Evolutionary conservation across 352 stramenopile genomes (phyloP).

Genomic region (Pythium aristosporum): DNA sequence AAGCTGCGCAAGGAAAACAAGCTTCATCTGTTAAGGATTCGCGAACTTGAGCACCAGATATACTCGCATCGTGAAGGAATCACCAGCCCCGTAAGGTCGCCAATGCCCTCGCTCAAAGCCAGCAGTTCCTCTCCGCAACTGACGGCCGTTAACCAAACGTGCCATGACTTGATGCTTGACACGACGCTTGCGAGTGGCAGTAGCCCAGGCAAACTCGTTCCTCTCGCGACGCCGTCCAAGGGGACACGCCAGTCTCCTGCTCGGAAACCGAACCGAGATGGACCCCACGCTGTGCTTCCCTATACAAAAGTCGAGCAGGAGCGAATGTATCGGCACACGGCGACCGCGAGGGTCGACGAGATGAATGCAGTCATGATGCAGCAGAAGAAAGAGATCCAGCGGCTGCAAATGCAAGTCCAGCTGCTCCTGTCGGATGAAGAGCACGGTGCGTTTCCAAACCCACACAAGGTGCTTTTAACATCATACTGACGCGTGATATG

Average conservation of each 20-base stretch:
- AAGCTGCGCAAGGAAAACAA: slow-evolving; percentile 78
- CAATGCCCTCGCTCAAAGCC: not conserved
- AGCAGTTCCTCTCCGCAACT: slow-evolving; percentile 20
- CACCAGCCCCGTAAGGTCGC: slow-evolving; percentile 12
- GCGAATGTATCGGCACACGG: slow-evolving; percentile 27
- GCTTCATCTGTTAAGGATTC: slow-evolving; percentile 53
- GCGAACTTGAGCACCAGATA: slow-evolving; percentile 54
- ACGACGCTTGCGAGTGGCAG: slow-evolving; percentile 1
- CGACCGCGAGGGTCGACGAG: slow-evolving; percentile 36
- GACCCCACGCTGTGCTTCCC: slow-evolving; percentile 32
- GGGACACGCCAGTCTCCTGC: slow-evolving; percentile 6
- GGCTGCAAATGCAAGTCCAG: slow-evolving; percentile 64
- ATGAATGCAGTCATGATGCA: slow-evolving; percentile 44
- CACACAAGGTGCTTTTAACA: too few species aligned
- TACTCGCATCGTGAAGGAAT: slow-evolving; percentile 13
- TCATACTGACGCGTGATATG: not conserved
- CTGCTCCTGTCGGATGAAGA: slow-evolving; percentile 47
- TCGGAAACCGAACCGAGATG: slow-evolving; percentile 18
- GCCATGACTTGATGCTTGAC: slow-evolving; percentile 15
- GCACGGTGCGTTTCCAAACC: not conserved
- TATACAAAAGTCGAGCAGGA: slow-evolving; percentile 52
- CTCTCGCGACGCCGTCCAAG: slow-evolving; percentile 13
- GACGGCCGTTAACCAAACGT: slow-evolving; percentile 8
- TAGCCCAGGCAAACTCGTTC: slow-evolving; percentile 8
- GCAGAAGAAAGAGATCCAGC: slow-evolving; percentile 73